phyloP scores from a whole-genome alignment of 169 alveolate species.

The Besnoitia besnoiti region DNA sequence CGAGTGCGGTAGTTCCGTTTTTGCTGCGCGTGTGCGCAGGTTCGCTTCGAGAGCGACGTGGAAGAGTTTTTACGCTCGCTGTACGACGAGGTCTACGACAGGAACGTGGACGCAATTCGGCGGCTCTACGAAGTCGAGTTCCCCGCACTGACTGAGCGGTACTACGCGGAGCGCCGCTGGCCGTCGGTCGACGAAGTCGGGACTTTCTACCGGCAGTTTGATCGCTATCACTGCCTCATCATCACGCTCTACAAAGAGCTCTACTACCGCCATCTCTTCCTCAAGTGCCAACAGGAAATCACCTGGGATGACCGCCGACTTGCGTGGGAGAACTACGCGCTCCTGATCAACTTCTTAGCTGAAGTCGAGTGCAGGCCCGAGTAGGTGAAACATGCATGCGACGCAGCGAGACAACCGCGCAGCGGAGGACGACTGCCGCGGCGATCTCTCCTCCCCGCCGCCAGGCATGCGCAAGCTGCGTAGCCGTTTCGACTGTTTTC shows the following conservation, averaged over 20 bases:
- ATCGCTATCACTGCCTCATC: slow-evolving; percentile 80
- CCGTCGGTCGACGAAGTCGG: slow-evolving; percentile 82
- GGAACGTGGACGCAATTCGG: slow-evolving; percentile 82
- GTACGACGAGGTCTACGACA: slow-evolving; percentile 79
- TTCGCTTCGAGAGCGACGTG: slow-evolving; percentile 75
- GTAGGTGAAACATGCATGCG: neutral
- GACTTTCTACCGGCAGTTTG: slow-evolving; percentile 81
- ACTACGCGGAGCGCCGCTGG: slow-evolving; percentile 81
- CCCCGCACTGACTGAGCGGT: slow-evolving; percentile 78
- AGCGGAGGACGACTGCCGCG: neutral
- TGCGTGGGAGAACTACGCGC: slow-evolving; percentile 84
- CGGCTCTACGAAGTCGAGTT: slow-evolving; percentile 82
- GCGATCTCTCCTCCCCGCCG: too few species aligned
- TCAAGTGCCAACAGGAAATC: slow-evolving; percentile 74
- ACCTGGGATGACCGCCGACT: slow-evolving; percentile 81
- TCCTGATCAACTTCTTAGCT: slow-evolving; percentile 78
- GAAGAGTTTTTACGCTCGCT: slow-evolving; percentile 79
- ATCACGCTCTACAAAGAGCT: slow-evolving; percentile 85
- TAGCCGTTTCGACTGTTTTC: too few species aligned
- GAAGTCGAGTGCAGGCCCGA: slow-evolving; percentile 66
- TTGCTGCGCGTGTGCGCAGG: slow-evolving; percentile 8
- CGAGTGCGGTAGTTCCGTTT: neutral
- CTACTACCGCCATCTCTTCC: slow-evolving; percentile 84
- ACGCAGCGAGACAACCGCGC: neutral
- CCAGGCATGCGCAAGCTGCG: too few species aligned